phyloP scores from a whole-genome alignment of 2,329 filamentous ascomycete genomes.

The Pseudogymnoascus sp. region DNA sequence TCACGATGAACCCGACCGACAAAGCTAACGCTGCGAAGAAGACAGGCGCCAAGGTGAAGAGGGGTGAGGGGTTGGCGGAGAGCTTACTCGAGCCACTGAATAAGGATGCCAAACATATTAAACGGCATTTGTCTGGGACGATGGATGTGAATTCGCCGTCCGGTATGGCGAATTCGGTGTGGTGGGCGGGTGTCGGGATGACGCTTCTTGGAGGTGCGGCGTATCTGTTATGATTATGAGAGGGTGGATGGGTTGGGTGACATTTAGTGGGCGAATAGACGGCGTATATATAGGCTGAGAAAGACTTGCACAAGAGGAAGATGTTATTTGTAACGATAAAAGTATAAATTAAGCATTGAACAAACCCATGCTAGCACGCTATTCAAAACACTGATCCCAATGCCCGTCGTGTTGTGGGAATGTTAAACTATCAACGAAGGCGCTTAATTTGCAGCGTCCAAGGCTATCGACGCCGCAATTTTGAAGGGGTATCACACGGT shows the following conservation, averaged over 20 bases:
- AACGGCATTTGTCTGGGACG: conserved; percentile 13
- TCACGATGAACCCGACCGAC: conserved; percentile 50
- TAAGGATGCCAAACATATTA: conserved; percentile 24
- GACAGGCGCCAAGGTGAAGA: conserved; percentile 29
- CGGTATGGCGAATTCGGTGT: conserved; percentile 22
- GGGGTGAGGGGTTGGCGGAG: conserved; percentile 26
- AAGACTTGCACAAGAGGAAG: neutral
- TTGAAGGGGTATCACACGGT: conserved; percentile 64
- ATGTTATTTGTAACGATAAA: neutral
- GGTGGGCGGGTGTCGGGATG: conserved; percentile 28
- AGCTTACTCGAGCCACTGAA: conserved; percentile 31
- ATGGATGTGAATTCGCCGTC: conserved; percentile 14
- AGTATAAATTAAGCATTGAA: conserved; percentile 4
- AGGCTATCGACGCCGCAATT: conserved; percentile 61
- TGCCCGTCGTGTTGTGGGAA: conserved; percentile 65
- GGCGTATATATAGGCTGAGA: neutral
- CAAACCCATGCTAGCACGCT: neutral
- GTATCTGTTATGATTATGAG: conserved; percentile 24
- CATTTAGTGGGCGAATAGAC: neutral
- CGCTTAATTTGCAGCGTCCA: conserved; percentile 60
- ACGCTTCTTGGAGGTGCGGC: conserved; percentile 27
- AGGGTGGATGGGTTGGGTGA: neutral
- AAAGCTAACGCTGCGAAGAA: conserved; percentile 30
- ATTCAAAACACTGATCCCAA: conserved; percentile 58
- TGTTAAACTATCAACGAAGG: conserved; percentile 64